Percentiles rank a stretch among this genome's conserved stretches.
phyloP scores from a whole-genome alignment of 73 alveolate species.

The Blepharisma japonicum region DNA sequence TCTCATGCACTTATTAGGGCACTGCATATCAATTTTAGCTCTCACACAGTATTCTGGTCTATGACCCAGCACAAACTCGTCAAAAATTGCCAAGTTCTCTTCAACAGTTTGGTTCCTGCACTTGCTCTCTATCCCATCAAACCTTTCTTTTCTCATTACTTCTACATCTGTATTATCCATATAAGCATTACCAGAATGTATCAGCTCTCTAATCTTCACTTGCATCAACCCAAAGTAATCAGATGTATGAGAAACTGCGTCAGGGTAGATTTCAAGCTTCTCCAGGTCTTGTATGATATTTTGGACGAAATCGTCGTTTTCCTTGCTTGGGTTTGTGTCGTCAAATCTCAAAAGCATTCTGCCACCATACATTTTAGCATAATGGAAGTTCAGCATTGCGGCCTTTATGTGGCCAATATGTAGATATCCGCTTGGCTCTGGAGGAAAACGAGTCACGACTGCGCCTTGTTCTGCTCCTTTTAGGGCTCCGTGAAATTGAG shows the following conservation, averaged over 20 bases:
- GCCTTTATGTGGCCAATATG: constrained; percentile 99
- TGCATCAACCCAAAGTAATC: constrained; percentile 76
- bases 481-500: background rate
- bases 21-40: constrained; percentile 87
- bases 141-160: constrained; percentile 88
- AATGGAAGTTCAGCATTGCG: constrained; percentile 95
- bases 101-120: constrained; percentile 74
- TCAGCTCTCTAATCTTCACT: constrained; percentile 72
- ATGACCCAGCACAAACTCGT: constrained; percentile 61
- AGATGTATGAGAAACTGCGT: constrained; percentile 80
- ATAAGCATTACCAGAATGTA: constrained; percentile 86
- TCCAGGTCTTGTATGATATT: constrained; percentile 78
- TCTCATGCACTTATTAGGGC: constrained; percentile 88
- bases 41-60: constrained; percentile 86
- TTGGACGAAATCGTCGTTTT: constrained; percentile 89
- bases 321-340: constrained; percentile 96
- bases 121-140: constrained; percentile 82
- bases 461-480: constrained; percentile 60
- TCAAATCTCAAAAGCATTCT: constrained; percentile 96
- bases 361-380: constrained; percentile 93
- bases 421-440: constrained; percentile 91
- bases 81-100: constrained; percentile 73
- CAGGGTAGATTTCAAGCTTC: constrained; percentile 79
- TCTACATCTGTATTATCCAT: constrained; percentile 96
- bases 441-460: constrained; percentile 98